Evolutionary conservation across 768 basidiomycete species (phyloP), one percentile per base, ranked within the genome.

Genomic region (Boletus reticulatus): DNA sequence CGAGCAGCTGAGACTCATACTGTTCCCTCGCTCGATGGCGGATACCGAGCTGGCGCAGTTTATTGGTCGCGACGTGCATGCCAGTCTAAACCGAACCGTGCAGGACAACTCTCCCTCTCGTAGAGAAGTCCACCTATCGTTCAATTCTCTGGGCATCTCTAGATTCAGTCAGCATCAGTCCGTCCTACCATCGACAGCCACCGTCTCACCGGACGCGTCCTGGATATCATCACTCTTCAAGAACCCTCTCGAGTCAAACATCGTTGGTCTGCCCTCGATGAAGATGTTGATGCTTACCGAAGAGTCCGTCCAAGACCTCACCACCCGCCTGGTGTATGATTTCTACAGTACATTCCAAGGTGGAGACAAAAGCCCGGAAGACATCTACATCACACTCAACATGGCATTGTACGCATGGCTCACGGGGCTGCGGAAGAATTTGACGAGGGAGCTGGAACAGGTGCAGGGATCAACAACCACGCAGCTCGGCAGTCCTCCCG

Each of bases 311-410:
- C 76, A 76, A 38, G 78, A 79, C 19, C 50, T 62, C 11, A 65
- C 63, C 22, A 75, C 74, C 36, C 69, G 70, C 16, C 76, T 92
- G 20, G 63, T 76, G 14, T 92, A 92, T 60, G 83, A 87, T 63
- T 92, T 92, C 71, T 76, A 84, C 70, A 89, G 87, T 65, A 73
- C 79, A 53, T 92, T 91, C 67, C 80, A 81, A 27, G 74, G 77
- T 55, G 80, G 78, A 24, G 74, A 75, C 70, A 74, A 77, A 60
- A 80, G 83, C 48, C 76, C 79, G 31, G 86, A 91, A 61, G 88
- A 90, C 60, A 91, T 94, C 52, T 92, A 87, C 69, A 90, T 94
- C 70, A 87, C 89, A 4, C 76, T 94, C 60, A 93, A 94, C 73
- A 84, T 92, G 64, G 80, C 86, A 0, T 75, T 92, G 2, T 92